Evolutionary conservation across 257 asterid species (phyloP).

Genomic region (Linderniella brevidens): DNA sequence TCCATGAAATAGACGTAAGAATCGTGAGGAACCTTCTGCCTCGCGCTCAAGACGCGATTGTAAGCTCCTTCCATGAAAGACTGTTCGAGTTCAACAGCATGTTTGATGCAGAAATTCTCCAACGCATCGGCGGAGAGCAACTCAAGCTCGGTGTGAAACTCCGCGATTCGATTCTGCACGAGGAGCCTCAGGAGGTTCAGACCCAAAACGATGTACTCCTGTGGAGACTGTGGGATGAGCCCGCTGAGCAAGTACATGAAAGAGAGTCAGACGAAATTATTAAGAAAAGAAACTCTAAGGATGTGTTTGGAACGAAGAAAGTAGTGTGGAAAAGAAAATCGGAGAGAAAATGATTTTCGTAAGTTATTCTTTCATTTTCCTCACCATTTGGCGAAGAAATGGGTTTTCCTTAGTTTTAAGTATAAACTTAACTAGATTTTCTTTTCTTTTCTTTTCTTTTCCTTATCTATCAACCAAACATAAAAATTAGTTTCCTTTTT

Average conservation of each 20-base stretch:
- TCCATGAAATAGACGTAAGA: slow-evolving; percentile 92
- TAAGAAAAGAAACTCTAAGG: slow-evolving; percentile 42
- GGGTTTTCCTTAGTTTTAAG: too few species aligned
- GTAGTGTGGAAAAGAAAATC: too few species aligned
- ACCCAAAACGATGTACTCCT: slow-evolving; percentile 84
- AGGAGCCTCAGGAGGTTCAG: slow-evolving; percentile 96
- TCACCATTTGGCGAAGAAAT: too few species aligned
- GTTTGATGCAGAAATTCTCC: slow-evolving; percentile 83
- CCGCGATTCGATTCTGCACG: slow-evolving; percentile 93
- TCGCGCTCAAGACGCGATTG: slow-evolving; percentile 78
- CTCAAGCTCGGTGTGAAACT: slow-evolving; percentile 92
- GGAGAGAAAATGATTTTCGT: too few species aligned
- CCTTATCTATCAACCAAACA: too few species aligned
- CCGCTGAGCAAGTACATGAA: slow-evolving; percentile 35
- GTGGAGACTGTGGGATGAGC: slow-evolving; percentile 60
- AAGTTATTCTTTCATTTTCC: too few species aligned
- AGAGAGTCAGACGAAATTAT: slow-evolving; percentile 40
- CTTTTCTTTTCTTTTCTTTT: too few species aligned
- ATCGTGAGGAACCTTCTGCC: slow-evolving; percentile 85
- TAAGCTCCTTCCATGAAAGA: slow-evolving; percentile 99
- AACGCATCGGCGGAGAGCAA: slow-evolving; percentile 96
- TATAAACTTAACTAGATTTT: too few species aligned
- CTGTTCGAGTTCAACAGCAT: slow-evolving; percentile 93
- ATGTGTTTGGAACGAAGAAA: too few species aligned
- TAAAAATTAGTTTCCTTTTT: too few species aligned